Percentiles rank a stretch among this genome's conserved stretches.
These are phyloP conservation scores for Colletotrichum cereale DNA, from an alignment of 2,329 filamentous ascomycete species.

Conservation along the genomic window DNA sequence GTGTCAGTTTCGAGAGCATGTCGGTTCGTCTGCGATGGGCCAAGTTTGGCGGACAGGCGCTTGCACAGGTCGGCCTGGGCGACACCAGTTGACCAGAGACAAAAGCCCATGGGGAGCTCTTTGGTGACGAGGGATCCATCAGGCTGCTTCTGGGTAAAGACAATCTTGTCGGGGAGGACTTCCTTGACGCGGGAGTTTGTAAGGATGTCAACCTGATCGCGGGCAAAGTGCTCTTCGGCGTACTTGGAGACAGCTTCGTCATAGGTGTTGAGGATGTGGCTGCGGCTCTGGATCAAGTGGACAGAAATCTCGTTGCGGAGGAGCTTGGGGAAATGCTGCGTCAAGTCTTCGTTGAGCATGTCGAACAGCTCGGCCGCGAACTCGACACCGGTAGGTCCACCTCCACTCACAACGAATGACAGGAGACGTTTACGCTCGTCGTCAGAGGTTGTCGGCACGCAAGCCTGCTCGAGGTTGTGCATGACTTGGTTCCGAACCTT, in stretches of 20 bases:
- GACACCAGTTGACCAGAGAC: constrained; percentile 97
- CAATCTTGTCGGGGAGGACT: constrained; percentile 83
- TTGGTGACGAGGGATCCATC: constrained; percentile 84
- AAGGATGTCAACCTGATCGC: constrained; percentile 90
- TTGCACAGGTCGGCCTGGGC: constrained; percentile 86
- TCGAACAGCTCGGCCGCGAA: constrained; percentile 98
- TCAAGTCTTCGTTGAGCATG: constrained; percentile 94
- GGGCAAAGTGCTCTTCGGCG: constrained; percentile 89
- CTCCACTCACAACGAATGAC: constrained; percentile 96
- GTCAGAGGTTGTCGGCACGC: constrained; percentile 91
- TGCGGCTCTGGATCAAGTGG: constrained; percentile 93
- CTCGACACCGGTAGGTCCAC: constrained; percentile 95
- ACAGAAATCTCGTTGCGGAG: constrained; percentile 98
- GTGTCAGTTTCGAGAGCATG: constrained; percentile 96
- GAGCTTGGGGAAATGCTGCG: constrained; percentile 84
- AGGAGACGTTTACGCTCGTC: constrained; percentile 88
- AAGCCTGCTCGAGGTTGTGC: constrained; percentile 89
- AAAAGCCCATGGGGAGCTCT: constrained; percentile 95
- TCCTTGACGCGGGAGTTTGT: constrained; percentile 96
- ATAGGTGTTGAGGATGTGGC: constrained; percentile 97
- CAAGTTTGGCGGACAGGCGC: constrained; percentile 81
- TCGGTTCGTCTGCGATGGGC: constrained; percentile 82
- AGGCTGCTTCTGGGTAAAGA: constrained; percentile 86
- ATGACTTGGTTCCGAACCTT: constrained; percentile 90
- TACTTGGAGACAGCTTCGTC: constrained; percentile 94